These are phyloP conservation scores for Citrus cavaleriei DNA, from an alignment of 345 rosid species.

Conservation along the genomic window DNA sequence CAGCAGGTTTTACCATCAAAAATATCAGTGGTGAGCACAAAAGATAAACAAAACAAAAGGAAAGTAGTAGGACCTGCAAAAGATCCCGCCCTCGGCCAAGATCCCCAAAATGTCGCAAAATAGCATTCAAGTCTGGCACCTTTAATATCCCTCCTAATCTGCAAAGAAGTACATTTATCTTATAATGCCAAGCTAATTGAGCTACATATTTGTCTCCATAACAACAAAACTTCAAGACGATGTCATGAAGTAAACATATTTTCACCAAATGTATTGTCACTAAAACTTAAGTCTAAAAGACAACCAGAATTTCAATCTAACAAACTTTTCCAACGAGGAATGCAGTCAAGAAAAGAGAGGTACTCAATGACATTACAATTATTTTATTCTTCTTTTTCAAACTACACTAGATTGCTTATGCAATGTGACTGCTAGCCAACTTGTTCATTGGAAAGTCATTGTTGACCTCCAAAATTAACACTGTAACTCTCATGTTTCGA, in stretches of 20 bases:
- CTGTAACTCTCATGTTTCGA: not conserved
- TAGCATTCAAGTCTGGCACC: constrained; percentile 80
- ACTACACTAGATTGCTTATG: not conserved
- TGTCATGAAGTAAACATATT: not conserved
- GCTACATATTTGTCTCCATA: not conserved
- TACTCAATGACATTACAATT: not conserved
- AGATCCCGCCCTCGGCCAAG: constrained; percentile 63
- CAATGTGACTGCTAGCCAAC: not conserved
- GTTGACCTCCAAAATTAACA: not conserved
- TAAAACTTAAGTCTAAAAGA: not conserved
- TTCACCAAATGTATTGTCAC: not conserved
- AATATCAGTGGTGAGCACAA: not conserved
- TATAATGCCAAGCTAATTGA: not conserved
- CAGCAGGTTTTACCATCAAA: not conserved
- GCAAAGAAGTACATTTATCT: constrained; percentile 1
- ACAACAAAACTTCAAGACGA: not conserved
- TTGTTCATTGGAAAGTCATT: not conserved
- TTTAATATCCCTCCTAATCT: constrained; percentile 55
- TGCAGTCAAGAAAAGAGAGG: not conserved
- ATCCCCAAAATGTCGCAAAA: constrained; percentile 68
- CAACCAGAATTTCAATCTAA: not conserved
- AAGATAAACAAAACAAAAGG: not conserved
- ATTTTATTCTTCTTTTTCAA: not conserved
- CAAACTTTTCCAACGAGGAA: not conserved
- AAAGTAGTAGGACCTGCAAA: constrained; percentile 46